phyloP scores from a whole-genome alignment of 164 flowering plant species.

The Magnolia kwangsiensis region DNA sequence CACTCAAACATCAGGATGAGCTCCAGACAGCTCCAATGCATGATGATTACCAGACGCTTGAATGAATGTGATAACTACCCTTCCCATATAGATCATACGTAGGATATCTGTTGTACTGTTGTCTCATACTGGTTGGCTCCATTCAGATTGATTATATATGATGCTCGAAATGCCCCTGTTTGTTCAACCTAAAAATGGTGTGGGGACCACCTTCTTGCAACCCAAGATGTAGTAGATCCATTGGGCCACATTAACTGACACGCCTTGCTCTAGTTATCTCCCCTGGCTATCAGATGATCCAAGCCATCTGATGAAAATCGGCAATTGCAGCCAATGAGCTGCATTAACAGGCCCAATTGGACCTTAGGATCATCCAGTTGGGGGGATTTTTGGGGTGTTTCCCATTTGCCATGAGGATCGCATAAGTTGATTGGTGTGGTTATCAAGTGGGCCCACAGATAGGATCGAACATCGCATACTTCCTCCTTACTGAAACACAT shows the following conservation, averaged over 20 bases:
- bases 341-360: background rate
- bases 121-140: background rate
- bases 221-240: too few relatives aligned
- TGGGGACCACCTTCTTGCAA: too few relatives aligned
- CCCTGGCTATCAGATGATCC: background rate
- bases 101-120: background rate
- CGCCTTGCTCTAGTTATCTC: background rate
- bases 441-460: background rate
- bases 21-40: background rate
- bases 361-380: background rate
- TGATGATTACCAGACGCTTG: background rate
- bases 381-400: background rate
- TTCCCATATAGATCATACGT: background rate
- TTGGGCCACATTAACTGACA: background rate
- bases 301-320: background rate
- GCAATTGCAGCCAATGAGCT: background rate
- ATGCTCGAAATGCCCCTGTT: background rate
- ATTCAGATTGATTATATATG: background rate
- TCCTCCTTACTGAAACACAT: too few relatives aligned
- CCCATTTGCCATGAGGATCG: background rate
- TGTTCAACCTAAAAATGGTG: background rate
- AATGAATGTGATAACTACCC: background rate
- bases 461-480: background rate
- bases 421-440: background rate
- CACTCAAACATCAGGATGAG: background rate